Evolutionary conservation across 345 rosid species (phyloP).

Genomic region (Sisymbrium altissimum): DNA sequence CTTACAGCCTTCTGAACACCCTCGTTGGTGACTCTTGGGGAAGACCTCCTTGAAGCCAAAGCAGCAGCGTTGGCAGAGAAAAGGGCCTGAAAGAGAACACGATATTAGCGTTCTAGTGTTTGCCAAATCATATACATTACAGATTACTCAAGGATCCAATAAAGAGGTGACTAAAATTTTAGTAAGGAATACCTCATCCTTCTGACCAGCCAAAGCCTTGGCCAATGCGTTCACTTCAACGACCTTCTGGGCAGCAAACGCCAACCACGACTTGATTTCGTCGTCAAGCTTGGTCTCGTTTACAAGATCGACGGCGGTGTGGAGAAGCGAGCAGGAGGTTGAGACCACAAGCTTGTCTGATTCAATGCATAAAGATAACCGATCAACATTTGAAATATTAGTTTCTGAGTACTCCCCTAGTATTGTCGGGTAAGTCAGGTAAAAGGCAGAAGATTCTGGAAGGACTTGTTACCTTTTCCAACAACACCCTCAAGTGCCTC

Average conservation of each 20-base stretch:
- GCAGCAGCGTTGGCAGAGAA: constrained; percentile 90
- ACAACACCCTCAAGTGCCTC: constrained; percentile 64
- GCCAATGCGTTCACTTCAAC: constrained; percentile 92
- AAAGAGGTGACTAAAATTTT: not conserved
- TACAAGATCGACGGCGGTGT: constrained; percentile 93
- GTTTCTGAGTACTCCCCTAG: not conserved
- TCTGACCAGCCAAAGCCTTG: constrained; percentile 84
- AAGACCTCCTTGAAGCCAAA: constrained; percentile 81
- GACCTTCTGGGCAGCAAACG: constrained; percentile 98
- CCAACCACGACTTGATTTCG: constrained; percentile 95
- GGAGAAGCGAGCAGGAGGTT: constrained; percentile 96
- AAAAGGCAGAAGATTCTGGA: not conserved
- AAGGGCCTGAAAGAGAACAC: constrained; percentile 46
- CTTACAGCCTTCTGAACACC: constrained; percentile 96
- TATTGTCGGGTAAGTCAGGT: not conserved
- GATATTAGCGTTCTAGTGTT: not conserved
- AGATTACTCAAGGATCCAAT: not conserved
- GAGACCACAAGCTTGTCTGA: constrained; percentile 94
- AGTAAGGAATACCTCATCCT: constrained; percentile 67
- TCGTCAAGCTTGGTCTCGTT: constrained; percentile 85
- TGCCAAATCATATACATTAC: not conserved
- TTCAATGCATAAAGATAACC: constrained; percentile 4
- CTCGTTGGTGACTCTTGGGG: constrained; percentile 91
- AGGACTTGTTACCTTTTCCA: constrained; percentile 70
- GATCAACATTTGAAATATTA: not conserved